phyloP scores from a whole-genome alignment of 164 flowering plant genomes.

The Kingdonia uniflora region DNA sequence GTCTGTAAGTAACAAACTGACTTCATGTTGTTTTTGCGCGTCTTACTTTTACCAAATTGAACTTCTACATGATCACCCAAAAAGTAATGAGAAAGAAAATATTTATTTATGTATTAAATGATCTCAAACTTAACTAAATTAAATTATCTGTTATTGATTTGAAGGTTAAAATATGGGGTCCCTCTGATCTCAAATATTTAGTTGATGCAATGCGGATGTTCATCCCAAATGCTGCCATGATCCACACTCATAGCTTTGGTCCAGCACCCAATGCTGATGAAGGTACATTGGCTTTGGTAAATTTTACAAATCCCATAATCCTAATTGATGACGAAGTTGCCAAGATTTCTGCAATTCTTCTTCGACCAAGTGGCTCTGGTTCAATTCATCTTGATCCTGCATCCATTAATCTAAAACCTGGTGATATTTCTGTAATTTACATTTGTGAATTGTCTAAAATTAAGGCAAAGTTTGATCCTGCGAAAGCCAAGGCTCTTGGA shows the following conservation, averaged over 20 bases:
- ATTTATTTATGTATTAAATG: too few species aligned
- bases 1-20: conserved; percentile 59
- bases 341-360: conserved; percentile 74
- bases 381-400: conserved; percentile 4
- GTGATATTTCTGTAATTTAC: conserved; percentile 82
- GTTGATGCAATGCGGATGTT: conserved; percentile 84
- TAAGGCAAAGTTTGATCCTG: conserved; percentile 78
- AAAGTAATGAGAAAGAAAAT: too few species aligned
- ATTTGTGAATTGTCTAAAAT: conserved; percentile 86
- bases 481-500: conserved; percentile 80
- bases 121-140: too few species aligned
- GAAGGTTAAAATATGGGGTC: conserved; percentile 92
- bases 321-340: conserved; percentile 77
- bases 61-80: too few species aligned
- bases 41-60: too few species aligned
- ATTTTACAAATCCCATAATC: conserved; percentile 38
- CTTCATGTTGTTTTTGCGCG: too few species aligned
- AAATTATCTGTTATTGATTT: conserved; percentile 10
- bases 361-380: conserved; percentile 32
- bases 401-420: conserved; percentile 35
- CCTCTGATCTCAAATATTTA: conserved; percentile 79
- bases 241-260: conserved; percentile 76
- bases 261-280: conserved; percentile 26
- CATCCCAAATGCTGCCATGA: conserved; percentile 91
- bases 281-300: conserved; percentile 12